Evolutionary conservation across 2,329 filamentous ascomycete species (phyloP), one percentile per base, ranked within the genome.

Genomic region (Aspergillus costaricaensis): DNA sequence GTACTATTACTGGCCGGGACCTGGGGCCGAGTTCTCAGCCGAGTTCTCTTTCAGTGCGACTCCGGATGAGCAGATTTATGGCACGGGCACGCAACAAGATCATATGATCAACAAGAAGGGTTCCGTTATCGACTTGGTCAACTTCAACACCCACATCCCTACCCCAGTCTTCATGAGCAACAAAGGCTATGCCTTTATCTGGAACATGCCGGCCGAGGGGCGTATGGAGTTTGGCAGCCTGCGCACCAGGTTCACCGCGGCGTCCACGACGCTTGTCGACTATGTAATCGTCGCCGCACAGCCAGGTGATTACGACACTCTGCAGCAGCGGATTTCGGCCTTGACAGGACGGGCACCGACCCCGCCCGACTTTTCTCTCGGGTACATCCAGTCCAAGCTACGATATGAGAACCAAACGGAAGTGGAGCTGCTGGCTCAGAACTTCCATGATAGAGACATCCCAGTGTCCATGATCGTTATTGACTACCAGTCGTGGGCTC

Each of bases 1-100:
- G 7, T 76, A 74, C 51, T 77, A 77, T 59, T 68, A 64, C 0
- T 77, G 74, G 72, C 69, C 65, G 15, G 71, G 71, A 2, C 67
- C 70, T 0, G 73, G 74, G 2, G 73, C 72, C 25, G 75, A 76
- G 41, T 77, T 77, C 52, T 63, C 62, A 0, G 72, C 75, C 8
- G 70, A 73, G 5, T 77, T 75, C 60, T 75, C 74, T 1, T 77
- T 75, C 62, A 66, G 65, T 39, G 72, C 70, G n/a, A 72, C 73
- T 0, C 69, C 70, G 0, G 62, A 66, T n/a, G 86, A 88, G 68
- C 83, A 82, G 66, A 81, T 88, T 14, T 88, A 81, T 67, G 86
- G 86, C 30, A 88, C 88, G 81, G 86, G 86, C 0, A 86, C 88
- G 68, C 87, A 88, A 60, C 86, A 88, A 64, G 85, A 88, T 62